Conservation (phyloP, 257 asterid species). For the Osmanthus fragrans region DNA sequence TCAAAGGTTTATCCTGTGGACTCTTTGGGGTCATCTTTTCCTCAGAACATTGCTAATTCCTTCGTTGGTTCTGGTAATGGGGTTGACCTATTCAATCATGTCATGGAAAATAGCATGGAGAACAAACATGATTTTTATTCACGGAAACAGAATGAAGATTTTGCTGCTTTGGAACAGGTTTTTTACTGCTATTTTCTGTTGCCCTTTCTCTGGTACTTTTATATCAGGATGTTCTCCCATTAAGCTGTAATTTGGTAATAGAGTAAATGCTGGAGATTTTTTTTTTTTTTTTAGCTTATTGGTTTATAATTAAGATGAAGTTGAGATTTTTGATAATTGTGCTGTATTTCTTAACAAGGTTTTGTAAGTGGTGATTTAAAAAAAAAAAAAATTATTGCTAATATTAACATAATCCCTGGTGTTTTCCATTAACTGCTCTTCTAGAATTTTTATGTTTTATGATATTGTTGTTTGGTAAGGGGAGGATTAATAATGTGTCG, state of each 20-base stretch:
- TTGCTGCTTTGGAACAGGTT: conserved; percentile 97
- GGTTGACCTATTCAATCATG: conserved; percentile 47
- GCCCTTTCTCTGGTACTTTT: conserved; percentile 1
- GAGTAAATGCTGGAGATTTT: too few relatives aligned
- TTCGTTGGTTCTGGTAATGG: conserved; percentile 48
- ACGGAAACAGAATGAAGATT: conserved; percentile 80
- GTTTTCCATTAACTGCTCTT: background rate
- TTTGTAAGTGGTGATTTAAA: background rate
- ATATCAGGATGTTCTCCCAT: too few relatives aligned
- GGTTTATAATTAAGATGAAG: background rate
- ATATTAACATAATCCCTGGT: background rate
- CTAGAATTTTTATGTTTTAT: background rate
- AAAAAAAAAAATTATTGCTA: too few relatives aligned
- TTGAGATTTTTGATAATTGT: background rate
- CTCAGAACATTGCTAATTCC: conserved; percentile 37
- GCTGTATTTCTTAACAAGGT: background rate
- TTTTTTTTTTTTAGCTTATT: background rate
- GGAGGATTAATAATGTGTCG: background rate
- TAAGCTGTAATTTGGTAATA: too few relatives aligned
- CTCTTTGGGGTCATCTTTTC: conserved; percentile 50
- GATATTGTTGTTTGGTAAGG: background rate
- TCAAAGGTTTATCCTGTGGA: conserved; percentile 62
- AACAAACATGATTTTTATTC: conserved; percentile 45
- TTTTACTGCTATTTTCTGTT: conserved; percentile 24
- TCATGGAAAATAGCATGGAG: conserved; percentile 30